These are phyloP conservation scores for Chytriomyces sp. DNA, from an alignment of 192 early-diverging fungal species.

Conservation along the genomic window DNA sequence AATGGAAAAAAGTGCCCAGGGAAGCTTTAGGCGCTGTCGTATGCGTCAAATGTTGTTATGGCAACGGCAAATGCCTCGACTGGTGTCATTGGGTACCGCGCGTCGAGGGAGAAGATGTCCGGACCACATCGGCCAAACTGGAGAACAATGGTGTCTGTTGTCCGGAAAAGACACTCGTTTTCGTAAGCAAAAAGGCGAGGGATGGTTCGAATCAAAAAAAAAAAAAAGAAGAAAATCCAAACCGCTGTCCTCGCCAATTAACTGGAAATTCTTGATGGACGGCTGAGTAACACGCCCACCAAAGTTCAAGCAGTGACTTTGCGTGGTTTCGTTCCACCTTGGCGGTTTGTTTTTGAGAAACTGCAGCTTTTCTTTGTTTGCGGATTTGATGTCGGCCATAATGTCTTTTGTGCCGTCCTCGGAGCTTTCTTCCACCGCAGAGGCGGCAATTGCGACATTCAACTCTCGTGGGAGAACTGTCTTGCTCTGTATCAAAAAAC, in stretches of 20 bases:
- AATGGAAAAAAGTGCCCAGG: no score
- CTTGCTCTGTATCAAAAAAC: constrained; percentile 47
- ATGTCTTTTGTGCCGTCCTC: constrained; percentile 56
- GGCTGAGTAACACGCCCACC: constrained; percentile 68
- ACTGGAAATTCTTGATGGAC: constrained; percentile 68
- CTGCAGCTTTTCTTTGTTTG: constrained; percentile 57
- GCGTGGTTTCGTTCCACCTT: constrained; percentile 71
- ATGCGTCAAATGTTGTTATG: constrained; percentile 67
- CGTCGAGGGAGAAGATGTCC: constrained; percentile 64
- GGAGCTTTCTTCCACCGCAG: constrained; percentile 46
- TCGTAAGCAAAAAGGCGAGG: no score
- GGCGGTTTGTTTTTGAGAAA: constrained; percentile 67
- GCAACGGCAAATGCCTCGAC: constrained; percentile 67
- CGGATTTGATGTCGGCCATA: constrained; percentile 55
- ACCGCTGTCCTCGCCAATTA: constrained; percentile 56
- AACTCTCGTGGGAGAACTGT: constrained; percentile 65
- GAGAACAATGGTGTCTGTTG: constrained; percentile 46
- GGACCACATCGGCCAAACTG: constrained; percentile 72
- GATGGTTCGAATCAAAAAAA: neutral
- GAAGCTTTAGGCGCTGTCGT: constrained; percentile 55
- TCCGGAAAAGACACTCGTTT: neutral
- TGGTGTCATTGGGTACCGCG: constrained; percentile 60
- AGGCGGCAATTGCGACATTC: constrained; percentile 56
- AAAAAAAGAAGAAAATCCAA: no score
- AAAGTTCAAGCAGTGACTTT: constrained; percentile 68